A percentile compares a stretch with the other conserved stretches of the same genome.
Evolutionary conservation across 495 filamentous ascomycete genomes (phyloP).

Genomic region (Tuber magnatum): DNA sequence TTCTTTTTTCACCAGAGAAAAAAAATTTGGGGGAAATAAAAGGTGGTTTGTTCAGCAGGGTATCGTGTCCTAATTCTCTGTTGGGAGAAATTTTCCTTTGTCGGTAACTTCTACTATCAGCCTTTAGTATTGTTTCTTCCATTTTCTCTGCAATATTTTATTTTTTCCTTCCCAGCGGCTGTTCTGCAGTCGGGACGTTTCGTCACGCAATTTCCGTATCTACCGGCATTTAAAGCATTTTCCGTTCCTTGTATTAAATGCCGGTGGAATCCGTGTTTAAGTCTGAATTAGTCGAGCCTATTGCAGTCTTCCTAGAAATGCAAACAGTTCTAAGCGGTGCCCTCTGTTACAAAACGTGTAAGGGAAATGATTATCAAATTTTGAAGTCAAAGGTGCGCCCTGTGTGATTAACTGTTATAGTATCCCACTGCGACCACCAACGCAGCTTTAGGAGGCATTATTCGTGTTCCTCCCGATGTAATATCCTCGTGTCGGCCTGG

Average conservation of each 20-base stretch:
- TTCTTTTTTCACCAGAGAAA: conserved; percentile 5
- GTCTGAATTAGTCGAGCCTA: background rate
- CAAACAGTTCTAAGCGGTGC: background rate
- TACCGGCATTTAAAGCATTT: background rate
- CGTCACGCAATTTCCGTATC: background rate
- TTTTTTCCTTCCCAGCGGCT: background rate
- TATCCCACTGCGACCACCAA: background rate
- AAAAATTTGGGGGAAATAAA: background rate
- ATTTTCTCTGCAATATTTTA: background rate
- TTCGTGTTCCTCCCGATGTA: background rate
- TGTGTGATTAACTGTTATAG: background rate
- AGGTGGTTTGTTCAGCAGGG: background rate
- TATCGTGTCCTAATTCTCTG: background rate
- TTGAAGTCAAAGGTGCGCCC: background rate
- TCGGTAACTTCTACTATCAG: background rate
- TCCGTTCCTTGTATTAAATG: background rate
- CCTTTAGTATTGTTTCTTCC: background rate
- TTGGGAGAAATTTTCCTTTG: background rate
- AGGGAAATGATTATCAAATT: background rate
- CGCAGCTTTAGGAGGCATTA: background rate
- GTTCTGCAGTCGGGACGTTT: background rate
- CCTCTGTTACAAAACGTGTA: background rate
- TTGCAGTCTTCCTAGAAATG: background rate
- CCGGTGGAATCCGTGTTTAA: background rate
- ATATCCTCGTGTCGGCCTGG: background rate